Evolutionary conservation across 2,329 filamentous ascomycete species (phyloP).

Genomic region (Aspergillus ochraceoroseus): DNA sequence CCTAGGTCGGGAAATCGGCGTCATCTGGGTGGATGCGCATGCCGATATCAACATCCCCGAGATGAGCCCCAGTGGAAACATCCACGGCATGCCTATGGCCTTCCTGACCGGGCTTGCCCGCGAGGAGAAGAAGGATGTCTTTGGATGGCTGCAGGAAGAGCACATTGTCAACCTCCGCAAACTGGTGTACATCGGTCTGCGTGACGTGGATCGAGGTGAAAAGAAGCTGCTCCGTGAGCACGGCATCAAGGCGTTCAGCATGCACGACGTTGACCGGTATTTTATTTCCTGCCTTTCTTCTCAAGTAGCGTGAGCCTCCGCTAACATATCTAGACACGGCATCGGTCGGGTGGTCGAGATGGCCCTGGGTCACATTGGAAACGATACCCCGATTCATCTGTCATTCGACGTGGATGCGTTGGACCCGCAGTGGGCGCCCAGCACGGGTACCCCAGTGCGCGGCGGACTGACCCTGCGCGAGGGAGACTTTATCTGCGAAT

Average conservation of each 20-base stretch:
- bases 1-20: conserved; percentile 74
- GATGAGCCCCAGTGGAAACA: conserved; percentile 81
- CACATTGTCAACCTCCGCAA: conserved; percentile 64
- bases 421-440: conserved; percentile 93
- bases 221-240: conserved; percentile 86
- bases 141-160: conserved; percentile 76
- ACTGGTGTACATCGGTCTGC: conserved; percentile 91
- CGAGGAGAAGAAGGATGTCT: conserved; percentile 70
- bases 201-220: conserved; percentile 90
- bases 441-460: conserved; percentile 89
- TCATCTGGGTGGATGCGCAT: conserved; percentile 98
- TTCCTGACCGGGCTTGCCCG: conserved; percentile 82
- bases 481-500: conserved; percentile 94
- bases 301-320: too few relatives aligned
- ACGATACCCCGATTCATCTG: conserved; percentile 91
- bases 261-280: conserved; percentile 94
- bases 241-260: conserved; percentile 91
- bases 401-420: conserved; percentile 96
- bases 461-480: conserved; percentile 90
- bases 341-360: conserved; percentile 96
- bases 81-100: conserved; percentile 95
- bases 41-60: conserved; percentile 97
- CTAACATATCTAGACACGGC: conserved; percentile 58
- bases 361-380: conserved; percentile 93
- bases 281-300: conserved; percentile 7